Evolutionary conservation across 805 yeast genomes (phyloP), one percentile per base, ranked within the genome.

Genomic region (Kregervanrija pseudodelftensis): DNA sequence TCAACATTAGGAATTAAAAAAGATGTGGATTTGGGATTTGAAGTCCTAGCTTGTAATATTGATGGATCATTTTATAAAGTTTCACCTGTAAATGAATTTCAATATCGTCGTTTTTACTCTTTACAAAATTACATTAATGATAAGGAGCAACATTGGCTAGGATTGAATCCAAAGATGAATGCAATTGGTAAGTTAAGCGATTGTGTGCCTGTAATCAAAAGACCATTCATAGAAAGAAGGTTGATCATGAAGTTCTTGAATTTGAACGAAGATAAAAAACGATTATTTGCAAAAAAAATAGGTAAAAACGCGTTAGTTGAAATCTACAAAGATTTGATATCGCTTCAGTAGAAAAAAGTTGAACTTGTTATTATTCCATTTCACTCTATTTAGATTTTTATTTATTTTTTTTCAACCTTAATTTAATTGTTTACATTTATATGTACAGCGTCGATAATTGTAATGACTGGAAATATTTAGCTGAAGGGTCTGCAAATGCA

Each of bases 111-210:
- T 46, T 70, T 93, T 58, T 86, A 85, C 57, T 81, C 88, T 33
- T 68, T 91, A 15, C 97, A 90, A 59, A 95, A 89, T 62, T 96
- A 89, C 55, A 66, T 93, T 41, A 74, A 75, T 33, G 96, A 90
- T 45, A 85, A 85, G 52, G 85, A 84, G 46, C 70, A 69, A 34
- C 89, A 84, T 50, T 64, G 68, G 46, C 81, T 85, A 41, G 96
- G 97, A 0, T 66, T 93, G 51, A 93, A 91, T 59, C 95, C 96
- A 3, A 72, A 76, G 49, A 67, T 78, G 70, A 82, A 82, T 53
- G 64, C 86, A 36, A 61, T 76, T 31, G 74, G 74, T 3, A 59
- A 69, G 10, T 48, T 66, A 37, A 44, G 45, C n/a, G 50, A 64
- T 30, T 51, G 64, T 2, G 64, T 56, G 43, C 59, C 66, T 12